Percentiles rank a stretch among this genome's conserved stretches.
Evolutionary conservation across 345 rosid genomes (phyloP).

Genomic region (Populus tremula): DNA sequence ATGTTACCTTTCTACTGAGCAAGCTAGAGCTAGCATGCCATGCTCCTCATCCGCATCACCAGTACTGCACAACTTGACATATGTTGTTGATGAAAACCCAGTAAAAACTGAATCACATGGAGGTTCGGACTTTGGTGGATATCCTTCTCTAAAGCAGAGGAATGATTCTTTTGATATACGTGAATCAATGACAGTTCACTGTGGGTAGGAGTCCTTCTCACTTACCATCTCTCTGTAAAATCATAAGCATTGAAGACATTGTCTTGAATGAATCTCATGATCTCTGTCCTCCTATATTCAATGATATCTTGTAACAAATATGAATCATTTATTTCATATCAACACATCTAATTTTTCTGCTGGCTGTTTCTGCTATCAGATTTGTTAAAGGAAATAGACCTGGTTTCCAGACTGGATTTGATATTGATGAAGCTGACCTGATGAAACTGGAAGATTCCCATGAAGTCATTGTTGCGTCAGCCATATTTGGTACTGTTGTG

Average conservation of each 20-base stretch:
- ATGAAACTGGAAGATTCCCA: conserved; percentile 56
- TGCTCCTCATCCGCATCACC: conserved; percentile 51
- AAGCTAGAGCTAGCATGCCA: conserved; percentile 76
- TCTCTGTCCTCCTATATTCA: background rate
- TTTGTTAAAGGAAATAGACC: conserved; percentile 72
- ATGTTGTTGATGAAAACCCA: conserved; percentile 53
- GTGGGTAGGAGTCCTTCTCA: conserved; percentile 58
- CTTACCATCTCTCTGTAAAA: conserved; percentile 1
- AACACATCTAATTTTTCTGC: conserved; percentile 1
- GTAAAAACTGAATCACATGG: conserved; percentile 55
- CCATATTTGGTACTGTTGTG: conserved; percentile 67
- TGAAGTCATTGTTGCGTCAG: conserved; percentile 82
- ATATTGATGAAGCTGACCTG: conserved; percentile 70
- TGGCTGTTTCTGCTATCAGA: conserved; percentile 33
- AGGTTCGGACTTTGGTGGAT: conserved; percentile 88
- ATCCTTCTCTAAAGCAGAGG: conserved; percentile 70
- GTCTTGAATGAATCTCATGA: background rate
- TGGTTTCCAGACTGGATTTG: conserved; percentile 71
- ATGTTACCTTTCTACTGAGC: conserved; percentile 69
- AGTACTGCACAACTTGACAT: conserved; percentile 56
- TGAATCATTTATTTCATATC: conserved; percentile 5
- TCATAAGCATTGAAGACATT: background rate
- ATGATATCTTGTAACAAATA: conserved; percentile 1
- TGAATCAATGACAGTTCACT: conserved; percentile 81
- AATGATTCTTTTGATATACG: conserved; percentile 58